Evolutionary conservation across 2,329 filamentous ascomycete genomes (phyloP), one percentile per base, ranked within the genome.

Genomic region (Chaetomiaceae sp.): DNA sequence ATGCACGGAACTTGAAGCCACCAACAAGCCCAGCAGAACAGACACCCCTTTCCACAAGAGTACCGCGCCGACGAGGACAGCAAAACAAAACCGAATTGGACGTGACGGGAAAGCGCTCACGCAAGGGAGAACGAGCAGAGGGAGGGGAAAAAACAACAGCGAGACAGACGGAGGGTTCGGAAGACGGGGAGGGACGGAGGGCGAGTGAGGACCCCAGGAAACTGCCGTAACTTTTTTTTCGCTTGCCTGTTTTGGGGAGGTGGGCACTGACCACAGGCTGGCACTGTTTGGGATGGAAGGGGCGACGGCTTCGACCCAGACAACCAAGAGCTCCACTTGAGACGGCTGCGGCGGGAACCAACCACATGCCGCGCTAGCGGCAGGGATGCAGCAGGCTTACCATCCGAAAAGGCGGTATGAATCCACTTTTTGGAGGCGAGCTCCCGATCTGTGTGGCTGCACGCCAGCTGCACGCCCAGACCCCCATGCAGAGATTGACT

Each of bases 201-300:
- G n/a, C n/a, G n/a, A n/a, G n/a, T n/a, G 38, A 51, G 38, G 38
- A 44, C n/a, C 45, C 43, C 37, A 14, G 48, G 48, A 23, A 42
- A 44, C 37, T 40, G 56, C 55, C 54, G 58, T 58, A 54, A 60
- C 59, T 61, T 61, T 62, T 63, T 63, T 61, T 54, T 40, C 54
- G 20, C 48, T 50, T 56, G 54, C 60, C 55, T 51, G 55, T 60
- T 59, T 54, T 57, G 57, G 51, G 48, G 47, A 53, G 55, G 44
- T 45, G 52, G 54, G 40, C 47, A 19, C 8, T 23, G 14, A 3
- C 27, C n/a, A n/a, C n/a, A n/a, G 39, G 36, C 15, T 27, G 50
- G 53, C 46, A 44, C 48, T 55, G 59, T 61, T 62, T 58, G 60
- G 58, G 48, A 56, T 56, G 57, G 56, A 56, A 57, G 57, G 57